phyloP scores from a whole-genome alignment of 2,329 filamentous ascomycete species.

The Paecilomyces variotii region DNA sequence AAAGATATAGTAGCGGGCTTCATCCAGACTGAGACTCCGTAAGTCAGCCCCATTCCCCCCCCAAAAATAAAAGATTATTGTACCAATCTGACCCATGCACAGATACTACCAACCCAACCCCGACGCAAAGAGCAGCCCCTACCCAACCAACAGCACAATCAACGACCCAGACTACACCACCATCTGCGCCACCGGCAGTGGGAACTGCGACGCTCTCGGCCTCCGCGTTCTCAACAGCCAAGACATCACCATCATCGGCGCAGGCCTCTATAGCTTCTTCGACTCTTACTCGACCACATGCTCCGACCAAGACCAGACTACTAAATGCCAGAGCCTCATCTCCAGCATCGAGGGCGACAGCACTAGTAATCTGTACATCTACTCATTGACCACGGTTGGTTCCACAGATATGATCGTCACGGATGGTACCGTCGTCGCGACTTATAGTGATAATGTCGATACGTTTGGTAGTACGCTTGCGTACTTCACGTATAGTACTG shows the following conservation, averaged over 20 bases:
- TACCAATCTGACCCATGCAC: background rate
- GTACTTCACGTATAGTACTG: conserved; percentile 25
- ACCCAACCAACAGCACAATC: conserved; percentile 18
- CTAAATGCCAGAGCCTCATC: conserved; percentile 43
- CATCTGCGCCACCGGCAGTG: conserved; percentile 19
- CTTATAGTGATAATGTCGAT: conserved; percentile 40
- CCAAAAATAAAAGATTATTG: background rate
- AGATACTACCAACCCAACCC: conserved; percentile 34
- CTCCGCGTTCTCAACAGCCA: conserved; percentile 40
- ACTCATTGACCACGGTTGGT: conserved; percentile 42
- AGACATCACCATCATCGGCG: conserved; percentile 43
- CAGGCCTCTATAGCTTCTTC: conserved; percentile 49
- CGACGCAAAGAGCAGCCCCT: conserved; percentile 24
- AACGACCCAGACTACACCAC: conserved; percentile 29
- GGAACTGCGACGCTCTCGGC: conserved; percentile 39
- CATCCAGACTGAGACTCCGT: conserved; percentile 34
- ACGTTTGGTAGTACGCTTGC: conserved; percentile 38
- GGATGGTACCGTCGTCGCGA: conserved; percentile 37
- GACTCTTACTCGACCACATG: conserved; percentile 43
- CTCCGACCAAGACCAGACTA: conserved; percentile 28
- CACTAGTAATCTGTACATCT: conserved; percentile 30
- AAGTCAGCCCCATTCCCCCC: conserved; percentile 3
- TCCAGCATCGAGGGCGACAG: conserved; percentile 38
- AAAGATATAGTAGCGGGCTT: conserved; percentile 24
- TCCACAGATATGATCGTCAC: conserved; percentile 39